phyloP scores from a whole-genome alignment of 495 filamentous ascomycete genomes.

The Daldinia bambusicola region DNA sequence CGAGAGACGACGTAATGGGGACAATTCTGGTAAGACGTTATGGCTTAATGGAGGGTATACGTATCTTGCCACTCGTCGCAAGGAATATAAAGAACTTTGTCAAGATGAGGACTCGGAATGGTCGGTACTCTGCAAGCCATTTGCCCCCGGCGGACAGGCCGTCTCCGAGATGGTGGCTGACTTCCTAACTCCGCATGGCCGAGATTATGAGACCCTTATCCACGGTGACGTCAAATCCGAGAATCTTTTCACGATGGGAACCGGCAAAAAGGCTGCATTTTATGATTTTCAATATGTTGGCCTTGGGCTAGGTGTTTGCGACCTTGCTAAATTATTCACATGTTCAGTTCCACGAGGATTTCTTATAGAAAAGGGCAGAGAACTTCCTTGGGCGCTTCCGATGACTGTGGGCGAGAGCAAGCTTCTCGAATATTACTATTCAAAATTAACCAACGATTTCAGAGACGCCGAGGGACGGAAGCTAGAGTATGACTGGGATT shows the following conservation, averaged over 20 bases:
- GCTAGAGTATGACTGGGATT: slow-evolving; percentile 51
- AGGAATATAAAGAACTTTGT: slow-evolving; percentile 50
- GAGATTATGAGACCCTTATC: slow-evolving; percentile 52
- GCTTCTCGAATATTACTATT: slow-evolving; percentile 52
- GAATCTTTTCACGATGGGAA: slow-evolving; percentile 50
- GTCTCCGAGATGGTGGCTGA: slow-evolving; percentile 47
- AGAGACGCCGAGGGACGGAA: slow-evolving; percentile 10
- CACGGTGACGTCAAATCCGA: slow-evolving; percentile 62
- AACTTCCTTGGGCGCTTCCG: slow-evolving; percentile 34
- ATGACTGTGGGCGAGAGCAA: slow-evolving; percentile 49
- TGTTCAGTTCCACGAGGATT: slow-evolving; percentile 52
- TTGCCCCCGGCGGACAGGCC: slow-evolving; percentile 19
- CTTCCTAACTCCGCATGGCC: slow-evolving; percentile 47
- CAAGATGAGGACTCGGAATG: slow-evolving; percentile 47
- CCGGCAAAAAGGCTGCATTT: slow-evolving; percentile 52
- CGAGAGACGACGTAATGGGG: slow-evolving; percentile 19
- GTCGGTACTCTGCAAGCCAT: slow-evolving; percentile 45
- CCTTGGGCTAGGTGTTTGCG: slow-evolving; percentile 56
- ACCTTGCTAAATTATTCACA: slow-evolving; percentile 59
- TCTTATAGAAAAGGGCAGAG: slow-evolving; percentile 34
- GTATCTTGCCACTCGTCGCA: slow-evolving; percentile 56
- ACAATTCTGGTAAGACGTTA: slow-evolving; percentile 39
- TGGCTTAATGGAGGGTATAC: slow-evolving; percentile 61
- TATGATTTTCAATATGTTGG: slow-evolving; percentile 63
- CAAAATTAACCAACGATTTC: slow-evolving; percentile 33